Percentiles rank a stretch among this genome's conserved stretches.
These are phyloP conservation scores for Singerocomus inundabilis DNA, from an alignment of 1,284 basidiomycete species.

Conservation along the genomic window DNA sequence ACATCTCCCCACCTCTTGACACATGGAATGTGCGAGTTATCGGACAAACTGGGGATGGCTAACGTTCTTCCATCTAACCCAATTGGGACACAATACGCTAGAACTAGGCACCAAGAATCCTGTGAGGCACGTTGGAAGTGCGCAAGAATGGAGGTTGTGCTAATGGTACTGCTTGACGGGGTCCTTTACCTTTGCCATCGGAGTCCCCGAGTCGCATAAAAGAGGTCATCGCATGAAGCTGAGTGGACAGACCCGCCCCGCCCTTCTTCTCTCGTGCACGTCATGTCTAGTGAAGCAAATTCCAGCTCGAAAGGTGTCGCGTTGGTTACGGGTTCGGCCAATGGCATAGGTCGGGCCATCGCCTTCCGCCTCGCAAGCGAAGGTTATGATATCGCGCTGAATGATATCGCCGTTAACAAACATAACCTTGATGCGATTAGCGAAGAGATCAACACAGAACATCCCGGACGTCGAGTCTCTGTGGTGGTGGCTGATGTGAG, in stretches of 20 bases:
- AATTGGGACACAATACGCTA: too few species aligned
- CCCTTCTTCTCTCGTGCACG: not conserved
- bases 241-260: not conserved
- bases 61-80: too few species aligned
- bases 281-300: slow-evolving; percentile 6
- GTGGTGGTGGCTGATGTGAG: slow-evolving; percentile 34
- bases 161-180: too few species aligned
- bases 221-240: not conserved
- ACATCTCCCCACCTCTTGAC: not conserved
- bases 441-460: slow-evolving; percentile 28
- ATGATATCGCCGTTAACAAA: slow-evolving; percentile 30
- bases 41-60: too few species aligned
- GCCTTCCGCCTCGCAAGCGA: slow-evolving; percentile 37
- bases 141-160: too few species aligned
- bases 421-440: slow-evolving; percentile 19
- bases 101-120: too few species aligned
- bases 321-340: slow-evolving; percentile 37
- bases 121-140: too few species aligned
- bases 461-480: slow-evolving; percentile 24
- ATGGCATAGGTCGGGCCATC: slow-evolving; percentile 38
- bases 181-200: too few species aligned
- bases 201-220: too few species aligned
- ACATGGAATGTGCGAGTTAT: too few species aligned
- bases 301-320: slow-evolving; percentile 23
- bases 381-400: slow-evolving; percentile 39